A percentile compares a stretch with the other conserved stretches of the same genome.
phyloP scores from a whole-genome alignment of 306 rosid species.

The Pterocarpus santalinus region DNA sequence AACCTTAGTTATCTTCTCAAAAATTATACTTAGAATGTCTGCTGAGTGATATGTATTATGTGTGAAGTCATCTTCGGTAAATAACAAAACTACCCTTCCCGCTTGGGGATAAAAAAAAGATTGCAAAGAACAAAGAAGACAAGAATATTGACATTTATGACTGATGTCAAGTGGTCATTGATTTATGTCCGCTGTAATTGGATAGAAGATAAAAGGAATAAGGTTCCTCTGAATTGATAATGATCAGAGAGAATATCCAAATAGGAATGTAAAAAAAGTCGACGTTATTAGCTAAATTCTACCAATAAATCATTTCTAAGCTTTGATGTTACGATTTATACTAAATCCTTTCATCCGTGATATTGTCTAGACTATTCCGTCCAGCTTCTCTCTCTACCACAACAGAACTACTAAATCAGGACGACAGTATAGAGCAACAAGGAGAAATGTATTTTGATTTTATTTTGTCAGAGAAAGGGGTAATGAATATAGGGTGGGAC shows the following conservation, averaged over 20 bases:
- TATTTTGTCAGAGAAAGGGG: too few species aligned
- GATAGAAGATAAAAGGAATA: constrained; percentile 22
- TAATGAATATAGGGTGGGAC: too few species aligned
- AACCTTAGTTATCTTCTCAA: too few species aligned
- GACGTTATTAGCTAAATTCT: neutral
- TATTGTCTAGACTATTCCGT: neutral
- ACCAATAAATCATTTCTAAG: neutral
- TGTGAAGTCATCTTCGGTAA: too few species aligned
- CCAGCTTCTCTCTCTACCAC: neutral
- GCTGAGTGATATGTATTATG: too few species aligned
- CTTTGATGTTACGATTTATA: neutral
- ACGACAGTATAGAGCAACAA: neutral
- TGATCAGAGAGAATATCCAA: constrained; percentile 13
- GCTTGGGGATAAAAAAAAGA: too few species aligned
- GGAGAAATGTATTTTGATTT: too few species aligned
- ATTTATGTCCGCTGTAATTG: neutral
- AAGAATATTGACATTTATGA: neutral
- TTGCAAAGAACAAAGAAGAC: neutral
- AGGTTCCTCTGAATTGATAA: constrained; percentile 11
- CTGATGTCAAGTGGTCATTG: neutral
- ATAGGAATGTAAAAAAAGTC: too few species aligned
- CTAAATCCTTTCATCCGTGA: neutral
- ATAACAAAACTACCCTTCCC: too few species aligned
- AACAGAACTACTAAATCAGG: neutral
- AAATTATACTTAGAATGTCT: too few species aligned